Conservation (phyloP, 208 protist genomes). For the Borovskyia barvae region DNA sequence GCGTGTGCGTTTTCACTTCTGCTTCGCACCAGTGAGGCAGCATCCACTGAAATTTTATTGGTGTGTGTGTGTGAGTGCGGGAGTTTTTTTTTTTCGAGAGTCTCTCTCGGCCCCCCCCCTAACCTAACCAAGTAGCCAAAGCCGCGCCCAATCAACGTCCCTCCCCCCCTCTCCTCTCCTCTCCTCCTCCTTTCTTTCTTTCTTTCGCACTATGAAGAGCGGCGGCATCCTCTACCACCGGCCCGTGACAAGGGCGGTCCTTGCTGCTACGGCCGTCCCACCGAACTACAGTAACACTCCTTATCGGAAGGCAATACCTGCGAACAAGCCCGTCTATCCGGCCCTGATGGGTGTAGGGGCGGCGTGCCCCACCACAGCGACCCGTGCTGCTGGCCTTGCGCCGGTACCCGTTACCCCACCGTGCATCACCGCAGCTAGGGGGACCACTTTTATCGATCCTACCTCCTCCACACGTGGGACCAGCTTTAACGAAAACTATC, state of each 20-base stretch:
- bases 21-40: too few species aligned
- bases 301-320: constrained; percentile 19
- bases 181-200: neutral
- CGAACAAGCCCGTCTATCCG: too few species aligned
- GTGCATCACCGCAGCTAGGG: constrained; percentile 30
- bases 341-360: too few species aligned
- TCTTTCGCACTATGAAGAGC: constrained; percentile 11
- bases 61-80: too few species aligned
- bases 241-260: constrained; percentile 1
- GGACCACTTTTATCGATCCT: constrained; percentile 69
- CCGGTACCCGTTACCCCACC: neutral
- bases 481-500: constrained; percentile 53
- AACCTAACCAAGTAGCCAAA: too few species aligned
- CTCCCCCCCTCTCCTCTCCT: neutral
- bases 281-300: constrained; percentile 45
- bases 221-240: constrained; percentile 1
- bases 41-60: too few species aligned
- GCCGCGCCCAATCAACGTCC: too few species aligned
- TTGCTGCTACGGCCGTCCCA: constrained; percentile 27
- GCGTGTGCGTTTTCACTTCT: too few species aligned
- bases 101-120: too few species aligned
- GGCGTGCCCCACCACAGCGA: too few species aligned
- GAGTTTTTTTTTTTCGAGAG: too few species aligned
- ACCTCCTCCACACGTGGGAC: constrained; percentile 31
- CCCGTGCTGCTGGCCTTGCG: too few species aligned